phyloP scores from a whole-genome alignment of 768 basidiomycete species.

The Kwoniella pini region DNA sequence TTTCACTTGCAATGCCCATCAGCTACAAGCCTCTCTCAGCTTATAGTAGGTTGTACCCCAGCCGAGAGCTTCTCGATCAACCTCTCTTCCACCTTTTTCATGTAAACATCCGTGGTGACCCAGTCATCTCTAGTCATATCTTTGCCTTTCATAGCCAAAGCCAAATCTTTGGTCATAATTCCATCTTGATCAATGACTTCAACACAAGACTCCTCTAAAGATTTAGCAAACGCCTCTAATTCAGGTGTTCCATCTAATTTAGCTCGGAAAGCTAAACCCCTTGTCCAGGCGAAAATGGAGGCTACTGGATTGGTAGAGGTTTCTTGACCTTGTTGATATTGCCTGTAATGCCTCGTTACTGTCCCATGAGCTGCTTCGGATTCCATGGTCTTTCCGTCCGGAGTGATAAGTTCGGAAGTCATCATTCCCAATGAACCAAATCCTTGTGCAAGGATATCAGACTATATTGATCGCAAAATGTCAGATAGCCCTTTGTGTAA shows the following conservation, averaged over 20 bases:
- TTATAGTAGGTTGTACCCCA: not conserved
- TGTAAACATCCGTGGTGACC: slow-evolving; percentile 91
- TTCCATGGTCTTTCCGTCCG: slow-evolving; percentile 89
- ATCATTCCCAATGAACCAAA: slow-evolving; percentile 98
- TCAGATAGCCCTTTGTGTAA: not conserved
- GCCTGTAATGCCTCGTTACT: slow-evolving; percentile 92
- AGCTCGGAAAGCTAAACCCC: slow-evolving; percentile 87
- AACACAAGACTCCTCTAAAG: slow-evolving; percentile 82
- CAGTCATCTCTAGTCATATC: slow-evolving; percentile 88
- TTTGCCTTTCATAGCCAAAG: slow-evolving; percentile 89
- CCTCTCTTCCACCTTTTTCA: slow-evolving; percentile 84
- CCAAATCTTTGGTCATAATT: slow-evolving; percentile 96
- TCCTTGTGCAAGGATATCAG: slow-evolving; percentile 94
- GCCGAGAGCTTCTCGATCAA: slow-evolving; percentile 41
- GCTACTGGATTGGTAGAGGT: slow-evolving; percentile 99
- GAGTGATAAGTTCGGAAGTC: slow-evolving; percentile 92
- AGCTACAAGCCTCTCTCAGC: too few relatives aligned
- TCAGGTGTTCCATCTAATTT: slow-evolving; percentile 82
- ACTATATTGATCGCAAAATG: slow-evolving; percentile 60
- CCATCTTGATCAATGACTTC: slow-evolving; percentile 88
- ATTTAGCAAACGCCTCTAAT: slow-evolving; percentile 70
- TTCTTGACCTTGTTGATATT: slow-evolving; percentile 95
- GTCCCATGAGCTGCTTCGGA: slow-evolving; percentile 92
- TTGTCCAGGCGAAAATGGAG: slow-evolving; percentile 98
- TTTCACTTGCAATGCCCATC: too few relatives aligned